phyloP scores from a whole-genome alignment of 164 flowering plant genomes.

The Malania oleifera region DNA sequence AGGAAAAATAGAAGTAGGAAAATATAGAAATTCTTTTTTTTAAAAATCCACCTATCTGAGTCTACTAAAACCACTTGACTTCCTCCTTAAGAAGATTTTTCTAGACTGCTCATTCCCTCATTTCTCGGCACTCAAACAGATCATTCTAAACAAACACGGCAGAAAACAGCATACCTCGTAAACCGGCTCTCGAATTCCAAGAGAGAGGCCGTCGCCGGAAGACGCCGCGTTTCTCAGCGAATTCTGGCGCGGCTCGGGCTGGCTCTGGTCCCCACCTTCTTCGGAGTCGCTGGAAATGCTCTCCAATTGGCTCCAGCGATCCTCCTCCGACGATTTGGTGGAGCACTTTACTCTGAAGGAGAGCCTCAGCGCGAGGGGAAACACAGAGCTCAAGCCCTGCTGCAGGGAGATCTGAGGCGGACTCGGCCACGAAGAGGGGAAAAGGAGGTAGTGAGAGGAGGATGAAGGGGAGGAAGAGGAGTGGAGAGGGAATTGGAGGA shows the following conservation, averaged over 20 bases:
- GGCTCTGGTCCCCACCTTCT: conserved; percentile 15
- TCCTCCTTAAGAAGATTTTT: too few relatives aligned
- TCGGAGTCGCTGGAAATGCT: conserved; percentile 9
- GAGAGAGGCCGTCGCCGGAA: conserved; percentile 27
- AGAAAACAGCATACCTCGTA: conserved; percentile 30
- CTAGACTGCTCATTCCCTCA: too few relatives aligned
- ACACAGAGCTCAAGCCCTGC: neutral
- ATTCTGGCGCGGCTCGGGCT: conserved; percentile 6
- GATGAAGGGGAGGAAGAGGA: neutral
- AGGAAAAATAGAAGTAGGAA: too few relatives aligned
- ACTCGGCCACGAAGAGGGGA: neutral
- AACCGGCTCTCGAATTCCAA: conserved; percentile 49
- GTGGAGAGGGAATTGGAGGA: neutral
- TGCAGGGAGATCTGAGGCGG: neutral
- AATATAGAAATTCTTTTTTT: too few relatives aligned
- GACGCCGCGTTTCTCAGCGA: conserved; percentile 15
- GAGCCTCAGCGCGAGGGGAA: conserved; percentile 19
- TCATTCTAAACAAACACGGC: too few relatives aligned
- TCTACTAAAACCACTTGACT: too few relatives aligned
- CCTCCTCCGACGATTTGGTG: conserved; percentile 39
- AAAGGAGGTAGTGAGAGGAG: neutral
- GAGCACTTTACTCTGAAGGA: conserved; percentile 17
- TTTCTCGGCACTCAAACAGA: too few relatives aligned
- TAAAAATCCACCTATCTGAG: too few relatives aligned
- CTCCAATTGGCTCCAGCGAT: conserved; percentile 14